Evolutionary conservation across 2,329 filamentous ascomycete species (phyloP), one percentile per base, ranked within the genome.

Genomic region (Xylariaceae sp.): DNA sequence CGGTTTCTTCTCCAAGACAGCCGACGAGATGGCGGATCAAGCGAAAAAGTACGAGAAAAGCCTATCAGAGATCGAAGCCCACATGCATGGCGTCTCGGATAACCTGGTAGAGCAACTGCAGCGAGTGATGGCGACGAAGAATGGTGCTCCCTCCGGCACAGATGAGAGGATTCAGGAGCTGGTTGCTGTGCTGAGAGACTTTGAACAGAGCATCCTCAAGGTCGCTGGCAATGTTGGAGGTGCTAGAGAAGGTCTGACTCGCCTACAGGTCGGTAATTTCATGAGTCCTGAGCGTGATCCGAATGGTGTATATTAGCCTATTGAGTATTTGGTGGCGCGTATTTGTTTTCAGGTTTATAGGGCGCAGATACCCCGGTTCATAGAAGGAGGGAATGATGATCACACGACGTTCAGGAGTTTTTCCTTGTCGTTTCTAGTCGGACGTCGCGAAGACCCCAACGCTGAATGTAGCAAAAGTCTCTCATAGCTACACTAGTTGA

Each of bases 31-130:
- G 75, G 73, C 75, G 12, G 69, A 73, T 19, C 81, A 81, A 50
- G 76, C 86, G 51, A 74, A 74, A 42, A 77, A 73, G 56, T 85
- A 85, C 63, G 78, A 80, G 63, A 72, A 73, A 45, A 83, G 82
- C 58, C 70, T 87, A 53, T 74, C 76, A 52, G 83, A 87, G 65
- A 85, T 87, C 51, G 84, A 87, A 70, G 75, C 78, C 59, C 84
- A 86, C 65, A 73, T 87, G 58, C 76, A 83, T 57, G 79, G 80
- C 6, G 77, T 87, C n/a, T 83, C 86, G 67, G 74, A 76, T 11
- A 79, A 75, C 37, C 73, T 85, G 56, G 76, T 80, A 46, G 78
- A 83, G 57, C 80, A 86, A 67, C 75, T 85, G 56, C 80, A 81
- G 64, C 76, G 80, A 43, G 70, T 73, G 61, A 75, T 81, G 62